A percentile compares a stretch with the other conserved stretches of the same genome.
phyloP scores from a whole-genome alignment of 2,329 filamentous ascomycete species.

The Sclerotinia minor region DNA sequence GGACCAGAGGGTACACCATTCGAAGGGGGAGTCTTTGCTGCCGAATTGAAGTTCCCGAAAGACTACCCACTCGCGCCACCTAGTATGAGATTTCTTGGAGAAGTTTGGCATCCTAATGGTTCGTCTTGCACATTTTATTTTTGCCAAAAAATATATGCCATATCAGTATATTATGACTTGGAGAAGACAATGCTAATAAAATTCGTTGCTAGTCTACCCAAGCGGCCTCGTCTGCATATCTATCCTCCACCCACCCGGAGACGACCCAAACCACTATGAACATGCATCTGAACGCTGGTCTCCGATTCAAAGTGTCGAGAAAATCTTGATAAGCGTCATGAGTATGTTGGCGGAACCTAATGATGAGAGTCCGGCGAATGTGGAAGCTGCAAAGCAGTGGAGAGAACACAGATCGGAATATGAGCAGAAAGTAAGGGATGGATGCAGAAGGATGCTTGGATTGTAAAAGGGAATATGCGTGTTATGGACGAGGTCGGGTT shows the following conservation, averaged over 20 bases:
- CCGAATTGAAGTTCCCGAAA: slow-evolving; percentile 89
- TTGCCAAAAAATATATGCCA: background rate
- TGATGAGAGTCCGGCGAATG: slow-evolving; percentile 93
- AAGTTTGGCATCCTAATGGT: slow-evolving; percentile 98
- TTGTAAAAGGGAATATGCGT: slow-evolving; percentile 49
- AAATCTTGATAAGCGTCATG: slow-evolving; percentile 95
- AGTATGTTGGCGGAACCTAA: slow-evolving; percentile 98
- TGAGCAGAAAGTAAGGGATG: slow-evolving; percentile 79
- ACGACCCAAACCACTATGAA: slow-evolving; percentile 98
- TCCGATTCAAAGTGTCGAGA: slow-evolving; percentile 95
- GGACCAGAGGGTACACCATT: slow-evolving; percentile 95
- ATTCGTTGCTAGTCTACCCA: slow-evolving; percentile 67
- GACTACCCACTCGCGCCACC: slow-evolving; percentile 97
- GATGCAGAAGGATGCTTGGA: slow-evolving; percentile 77
- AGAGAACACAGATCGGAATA: slow-evolving; percentile 80
- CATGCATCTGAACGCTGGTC: slow-evolving; percentile 94
- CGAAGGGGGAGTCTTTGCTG: slow-evolving; percentile 92
- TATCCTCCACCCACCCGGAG: slow-evolving; percentile 94
- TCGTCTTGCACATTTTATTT: slow-evolving; percentile 35
- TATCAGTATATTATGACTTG: background rate
- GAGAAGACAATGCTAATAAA: background rate
- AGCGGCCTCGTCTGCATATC: slow-evolving; percentile 94
- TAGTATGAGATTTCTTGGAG: slow-evolving; percentile 91
- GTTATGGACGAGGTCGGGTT: background rate
- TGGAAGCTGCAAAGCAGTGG: slow-evolving; percentile 97